Evolutionary conservation across 1,139 yeast genomes (phyloP).

Genomic region (Yamadazyma triangularis): DNA sequence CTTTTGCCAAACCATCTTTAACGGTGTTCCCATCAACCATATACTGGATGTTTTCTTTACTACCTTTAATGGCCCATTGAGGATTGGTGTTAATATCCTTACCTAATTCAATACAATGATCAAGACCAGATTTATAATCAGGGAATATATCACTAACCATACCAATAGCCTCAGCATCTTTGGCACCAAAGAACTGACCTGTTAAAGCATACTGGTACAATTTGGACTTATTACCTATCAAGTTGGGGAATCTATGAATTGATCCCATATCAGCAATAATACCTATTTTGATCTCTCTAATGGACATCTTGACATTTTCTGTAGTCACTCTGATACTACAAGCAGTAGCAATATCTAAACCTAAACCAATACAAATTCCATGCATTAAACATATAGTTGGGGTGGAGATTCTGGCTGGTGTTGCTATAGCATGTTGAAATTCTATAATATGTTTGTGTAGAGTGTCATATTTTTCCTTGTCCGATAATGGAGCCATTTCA

Average conservation of each 20-base stretch:
- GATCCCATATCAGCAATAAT: slow-evolving; percentile 80
- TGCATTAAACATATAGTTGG: slow-evolving; percentile 48
- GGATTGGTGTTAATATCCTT: slow-evolving; percentile 42
- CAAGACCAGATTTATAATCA: slow-evolving; percentile 47
- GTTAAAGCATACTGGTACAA: slow-evolving; percentile 61
- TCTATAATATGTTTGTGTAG: slow-evolving; percentile 43
- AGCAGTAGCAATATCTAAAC: slow-evolving; percentile 60
- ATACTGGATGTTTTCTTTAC: slow-evolving; percentile 54
- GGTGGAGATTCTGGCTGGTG: slow-evolving; percentile 42
- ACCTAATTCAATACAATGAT: slow-evolving; percentile 49
- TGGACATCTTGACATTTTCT: slow-evolving; percentile 50
- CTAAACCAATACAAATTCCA: slow-evolving; percentile 57
- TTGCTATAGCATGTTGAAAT: slow-evolving; percentile 54
- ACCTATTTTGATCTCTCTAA: slow-evolving; percentile 71
- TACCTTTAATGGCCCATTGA: slow-evolving; percentile 63
- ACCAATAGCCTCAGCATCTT: slow-evolving; percentile 57
- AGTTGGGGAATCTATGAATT: slow-evolving; percentile 59
- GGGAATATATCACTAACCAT: slow-evolving; percentile 46
- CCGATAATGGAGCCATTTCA: slow-evolving; percentile 9
- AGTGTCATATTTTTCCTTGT: slow-evolving; percentile 18
- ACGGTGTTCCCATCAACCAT: slow-evolving; percentile 45
- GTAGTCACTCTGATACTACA: slow-evolving; percentile 57
- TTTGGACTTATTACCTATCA: slow-evolving; percentile 55
- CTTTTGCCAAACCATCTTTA: slow-evolving; percentile 46
- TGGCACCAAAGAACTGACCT: slow-evolving; percentile 51